Base-by-base conservation (phyloP, 495 filamentous ascomycete genomes). In the Talaromyces borbonicus region DNA sequence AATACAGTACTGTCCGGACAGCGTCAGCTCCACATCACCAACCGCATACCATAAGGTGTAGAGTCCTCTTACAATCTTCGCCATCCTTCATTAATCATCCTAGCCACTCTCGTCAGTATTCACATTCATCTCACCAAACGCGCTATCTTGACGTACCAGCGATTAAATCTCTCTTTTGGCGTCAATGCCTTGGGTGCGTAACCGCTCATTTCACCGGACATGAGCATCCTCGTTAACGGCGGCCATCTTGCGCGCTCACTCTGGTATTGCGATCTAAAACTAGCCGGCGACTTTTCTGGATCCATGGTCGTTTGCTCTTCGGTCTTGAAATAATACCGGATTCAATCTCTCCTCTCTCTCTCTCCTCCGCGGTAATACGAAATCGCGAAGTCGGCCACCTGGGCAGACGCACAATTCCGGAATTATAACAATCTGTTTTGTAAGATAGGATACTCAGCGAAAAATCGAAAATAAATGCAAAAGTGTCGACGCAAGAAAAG, bases 11-110 rank as follows among this genome's bases (percentile, higher is more conserved):
- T 85, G 1, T 30, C 11, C 16, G 20, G n/a, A n/a, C n/a, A n/a
- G n/a, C 19, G 23, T 25, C 19, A 44, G 33, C 25, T n/a, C 14
- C 16, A 49, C 24, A 23, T 52, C 30, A 44, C 42, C 46, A 16
- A 33, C 4, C 19, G 33, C 38, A 46, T 31, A 20, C n/a, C 33
- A 38, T 47, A 41, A 29, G 43, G 46, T 25, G 43, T 15, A 4
- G 36, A 23, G 18, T 49, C 67, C n/a, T n/a, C 77, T 43, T 66
- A 84, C 75, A 89, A 75, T 75, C 79, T 70, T 49, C 81, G 69
- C 57, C 83, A 84, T 50, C 82, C 84, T 58, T 86, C 83, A 57
- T 85, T 85, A 41, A 87, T 80, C 80, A 86, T 84, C 83, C 81
- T 84, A 53, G 66, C 56, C 37, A n/a, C n/a, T 72, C 68, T 48